Percentiles rank a stretch among this genome's conserved stretches.
Evolutionary conservation across 23 red algal species (phyloP).

Genomic region (Pyropia haitanensis): DNA sequence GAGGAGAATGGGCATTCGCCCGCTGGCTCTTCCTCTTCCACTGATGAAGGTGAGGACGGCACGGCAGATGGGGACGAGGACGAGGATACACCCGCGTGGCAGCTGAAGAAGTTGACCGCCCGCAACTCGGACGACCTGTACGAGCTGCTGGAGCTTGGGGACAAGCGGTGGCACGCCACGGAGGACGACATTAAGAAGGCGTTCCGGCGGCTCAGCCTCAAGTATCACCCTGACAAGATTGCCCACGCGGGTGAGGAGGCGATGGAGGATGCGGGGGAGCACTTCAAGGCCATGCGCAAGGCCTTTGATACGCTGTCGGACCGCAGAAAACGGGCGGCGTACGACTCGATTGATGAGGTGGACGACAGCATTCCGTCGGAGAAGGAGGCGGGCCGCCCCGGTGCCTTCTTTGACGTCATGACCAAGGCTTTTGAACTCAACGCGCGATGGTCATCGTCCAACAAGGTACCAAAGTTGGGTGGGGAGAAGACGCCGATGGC

Average conservation of each 20-base stretch:
- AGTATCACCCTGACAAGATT: constrained; percentile 82
- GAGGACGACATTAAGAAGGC: constrained; percentile 73
- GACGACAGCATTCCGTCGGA: constrained; percentile 73
- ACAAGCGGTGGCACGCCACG: constrained; percentile 69
- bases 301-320: constrained; percentile 68
- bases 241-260: constrained; percentile 52
- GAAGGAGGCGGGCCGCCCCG: constrained; percentile 35
- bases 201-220: constrained; percentile 53
- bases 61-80: not conserved
- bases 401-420: constrained; percentile 49
- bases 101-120: constrained; percentile 29
- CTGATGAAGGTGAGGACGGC: not conserved
- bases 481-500: constrained; percentile 36
- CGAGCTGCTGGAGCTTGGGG: constrained; percentile 60
- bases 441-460: constrained; percentile 59
- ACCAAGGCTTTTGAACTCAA: constrained; percentile 49
- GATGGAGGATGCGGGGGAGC: constrained; percentile 30
- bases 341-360: constrained; percentile 78
- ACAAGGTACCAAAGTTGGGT: constrained; percentile 59
- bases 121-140: constrained; percentile 65
- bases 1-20: not conserved
- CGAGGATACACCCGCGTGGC: constrained; percentile 1
- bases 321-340: constrained; percentile 55
- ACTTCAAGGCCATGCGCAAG: constrained; percentile 64
- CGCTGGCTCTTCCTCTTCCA: not conserved